Evolutionary conservation across 2,329 filamentous ascomycete genomes (phyloP).

Genomic region (Cytospora mali): DNA sequence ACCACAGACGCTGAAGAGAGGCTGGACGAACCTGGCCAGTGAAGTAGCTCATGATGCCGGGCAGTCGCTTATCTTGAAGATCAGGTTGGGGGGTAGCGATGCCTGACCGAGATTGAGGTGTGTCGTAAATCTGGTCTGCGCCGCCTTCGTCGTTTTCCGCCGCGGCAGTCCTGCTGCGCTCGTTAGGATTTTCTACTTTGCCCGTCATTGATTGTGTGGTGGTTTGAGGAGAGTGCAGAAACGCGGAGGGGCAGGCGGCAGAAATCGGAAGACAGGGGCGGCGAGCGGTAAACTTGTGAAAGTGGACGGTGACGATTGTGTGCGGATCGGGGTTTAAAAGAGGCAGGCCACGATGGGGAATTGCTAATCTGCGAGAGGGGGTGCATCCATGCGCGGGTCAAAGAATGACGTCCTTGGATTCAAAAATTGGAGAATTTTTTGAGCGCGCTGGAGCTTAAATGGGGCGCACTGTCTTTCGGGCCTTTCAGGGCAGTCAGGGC

Average conservation of each 20-base stretch:
- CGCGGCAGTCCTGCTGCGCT: constrained; percentile 54
- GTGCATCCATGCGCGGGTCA: constrained; percentile 23
- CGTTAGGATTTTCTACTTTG: constrained; percentile 51
- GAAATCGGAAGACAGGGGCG: constrained; percentile 30
- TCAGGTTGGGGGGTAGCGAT: constrained; percentile 93
- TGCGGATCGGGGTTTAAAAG: constrained; percentile 29
- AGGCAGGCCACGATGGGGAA: constrained; percentile 25
- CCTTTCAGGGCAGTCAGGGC: constrained; percentile 17
- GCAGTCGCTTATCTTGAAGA: constrained; percentile 89
- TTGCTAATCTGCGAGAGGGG: constrained; percentile 29
- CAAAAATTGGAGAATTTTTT: constrained; percentile 27
- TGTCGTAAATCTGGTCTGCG: constrained; percentile 77
- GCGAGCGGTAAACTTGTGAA: constrained; percentile 30
- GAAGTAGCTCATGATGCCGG: constrained; percentile 97
- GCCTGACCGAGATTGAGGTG: constrained; percentile 73
- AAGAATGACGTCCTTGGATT: constrained; percentile 24
- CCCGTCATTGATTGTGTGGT: constrained; percentile 29
- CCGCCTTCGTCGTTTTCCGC: constrained; percentile 66
- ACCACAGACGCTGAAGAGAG: constrained; percentile 60
- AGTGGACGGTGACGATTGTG: constrained; percentile 28
- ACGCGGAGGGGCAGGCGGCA: constrained; percentile 27
- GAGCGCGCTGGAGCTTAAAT: constrained; percentile 17
- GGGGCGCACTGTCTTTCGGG: constrained; percentile 22
- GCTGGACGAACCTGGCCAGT: constrained; percentile 92
- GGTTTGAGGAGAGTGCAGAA: constrained; percentile 28